These are phyloP conservation scores for Hypocrella siamensis DNA, from an alignment of 2,329 filamentous ascomycete species.

Conservation along the genomic window DNA sequence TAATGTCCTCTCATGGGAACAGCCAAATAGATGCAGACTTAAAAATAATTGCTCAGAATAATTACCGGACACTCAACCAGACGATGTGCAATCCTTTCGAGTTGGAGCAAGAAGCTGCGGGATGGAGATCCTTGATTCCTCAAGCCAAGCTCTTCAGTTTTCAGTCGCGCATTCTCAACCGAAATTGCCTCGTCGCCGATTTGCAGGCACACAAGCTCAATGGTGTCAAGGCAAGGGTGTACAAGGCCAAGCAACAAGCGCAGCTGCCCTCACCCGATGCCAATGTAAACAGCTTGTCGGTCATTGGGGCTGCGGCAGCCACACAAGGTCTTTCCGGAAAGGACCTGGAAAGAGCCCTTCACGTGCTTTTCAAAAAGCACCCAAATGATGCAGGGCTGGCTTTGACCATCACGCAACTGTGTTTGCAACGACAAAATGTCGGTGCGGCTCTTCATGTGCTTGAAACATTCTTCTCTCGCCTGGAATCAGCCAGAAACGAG, in stretches of 20 bases:
- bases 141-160: constrained; percentile 57
- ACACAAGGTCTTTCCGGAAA: constrained; percentile 48
- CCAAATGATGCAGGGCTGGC: constrained; percentile 69
- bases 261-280: constrained; percentile 13
- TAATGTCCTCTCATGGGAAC: constrained; percentile 9
- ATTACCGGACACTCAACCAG: constrained; percentile 29
- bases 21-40: constrained; percentile 55
- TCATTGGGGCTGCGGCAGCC: constrained; percentile 56
- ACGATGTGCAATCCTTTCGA: constrained; percentile 48
- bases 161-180: constrained; percentile 38
- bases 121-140: constrained; percentile 32
- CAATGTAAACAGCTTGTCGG: constrained; percentile 26
- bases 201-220: constrained; percentile 52
- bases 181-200: constrained; percentile 49
- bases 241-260: constrained; percentile 18
- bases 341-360: constrained; percentile 51
- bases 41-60: constrained; percentile 50
- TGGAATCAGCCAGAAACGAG: constrained; percentile 45
- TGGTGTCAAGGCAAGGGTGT: constrained; percentile 38
- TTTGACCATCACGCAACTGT: constrained; percentile 68
- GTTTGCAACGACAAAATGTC: constrained; percentile 55
- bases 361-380: constrained; percentile 54
- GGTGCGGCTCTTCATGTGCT: constrained; percentile 61
- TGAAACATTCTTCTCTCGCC: constrained; percentile 55
- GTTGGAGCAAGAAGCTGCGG: constrained; percentile 44